Base-by-base conservation (phyloP, 345 rosid species). In the Eucalyptus curtisii region DNA sequence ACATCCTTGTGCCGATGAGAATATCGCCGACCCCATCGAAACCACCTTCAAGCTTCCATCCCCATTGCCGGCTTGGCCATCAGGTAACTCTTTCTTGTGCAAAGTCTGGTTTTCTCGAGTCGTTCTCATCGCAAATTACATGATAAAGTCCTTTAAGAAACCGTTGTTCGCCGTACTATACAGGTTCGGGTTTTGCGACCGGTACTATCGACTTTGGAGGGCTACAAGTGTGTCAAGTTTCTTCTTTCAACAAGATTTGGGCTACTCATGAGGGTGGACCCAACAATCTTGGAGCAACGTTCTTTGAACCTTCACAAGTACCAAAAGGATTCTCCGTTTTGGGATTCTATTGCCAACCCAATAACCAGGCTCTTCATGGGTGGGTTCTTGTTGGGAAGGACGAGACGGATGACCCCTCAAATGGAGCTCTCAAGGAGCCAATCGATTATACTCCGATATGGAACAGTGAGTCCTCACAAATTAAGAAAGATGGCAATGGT, bases 31-130 rank as follows among this genome's bases (percentile, higher is more conserved):
- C 49, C 90, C 94, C 22, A 89, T 89, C 25, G 89, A 90, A 13
- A 86, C 89, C 76, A 40, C 71, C 86, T 92, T 91, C 91, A 88
- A 88, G 49, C 91, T 92, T 88, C 94, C 94, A n/a, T 89, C 91
- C 48, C 91, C 94, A 6, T 44, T 90, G 31, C 94, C 92, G 37
- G 27, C 90, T 45, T 92, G 92, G 93, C 92, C 92, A 59, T 88
- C 89, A 45, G 93, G 94, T 91, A 59, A 44, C 7, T 12, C 40
- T 49, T 24, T 55, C 84, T 37, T 3, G 45, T 37, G 82, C 8
- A 76, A 76, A 76, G 82, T 76, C 42, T 33, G 45, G 24, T 40
- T 66, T 71, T 76, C 82, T 17, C 14, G 15, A 76, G 47, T 76
- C 27, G 4, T 76, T 37, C 82, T 76, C 5, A 2, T 76, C 15